These are phyloP conservation scores for Paramecium pentaurelia DNA, from an alignment of 73 alveolate species.

Conservation along the genomic window DNA sequence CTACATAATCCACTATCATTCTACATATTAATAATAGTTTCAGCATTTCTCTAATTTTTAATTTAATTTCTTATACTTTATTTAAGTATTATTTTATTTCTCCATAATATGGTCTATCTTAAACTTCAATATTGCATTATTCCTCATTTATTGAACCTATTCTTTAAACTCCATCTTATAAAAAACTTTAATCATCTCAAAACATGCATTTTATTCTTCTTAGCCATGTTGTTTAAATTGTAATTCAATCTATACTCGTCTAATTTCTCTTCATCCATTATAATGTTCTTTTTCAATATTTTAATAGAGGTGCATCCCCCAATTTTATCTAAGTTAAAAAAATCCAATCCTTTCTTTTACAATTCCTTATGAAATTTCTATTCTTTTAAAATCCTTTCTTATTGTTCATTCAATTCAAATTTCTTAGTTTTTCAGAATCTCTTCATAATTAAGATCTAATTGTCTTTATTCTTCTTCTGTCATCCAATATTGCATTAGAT, in stretches of 20 bases:
- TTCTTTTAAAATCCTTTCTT: constrained; percentile 66
- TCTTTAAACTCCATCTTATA: neutral
- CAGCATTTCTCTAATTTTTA: constrained; percentile 42
- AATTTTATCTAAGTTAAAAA: constrained; percentile 68
- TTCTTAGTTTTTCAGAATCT: too few relatives aligned
- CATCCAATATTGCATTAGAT: constrained; percentile 62
- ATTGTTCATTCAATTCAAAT: constrained; percentile 65
- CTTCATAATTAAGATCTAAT: too few relatives aligned
- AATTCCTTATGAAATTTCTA: constrained; percentile 68
- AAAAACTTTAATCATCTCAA: neutral
- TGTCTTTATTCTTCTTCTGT: constrained; percentile 60
- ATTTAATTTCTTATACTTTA: neutral
- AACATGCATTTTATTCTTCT: constrained; percentile 33
- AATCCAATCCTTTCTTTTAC: constrained; percentile 70
- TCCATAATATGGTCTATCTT: constrained; percentile 48
- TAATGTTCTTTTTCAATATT: constrained; percentile 60
- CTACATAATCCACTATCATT: constrained; percentile 48
- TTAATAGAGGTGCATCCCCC: constrained; percentile 77
- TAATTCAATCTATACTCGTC: constrained; percentile 29
- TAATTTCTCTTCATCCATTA: constrained; percentile 46
- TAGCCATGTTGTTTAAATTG: neutral
- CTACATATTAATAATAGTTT: constrained; percentile 53
- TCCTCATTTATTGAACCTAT: neutral
- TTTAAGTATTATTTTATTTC: neutral
- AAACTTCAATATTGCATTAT: neutral